These are phyloP conservation scores for Colletotrichum musae DNA, from an alignment of 2,329 filamentous ascomycete species.

Conservation along the genomic window DNA sequence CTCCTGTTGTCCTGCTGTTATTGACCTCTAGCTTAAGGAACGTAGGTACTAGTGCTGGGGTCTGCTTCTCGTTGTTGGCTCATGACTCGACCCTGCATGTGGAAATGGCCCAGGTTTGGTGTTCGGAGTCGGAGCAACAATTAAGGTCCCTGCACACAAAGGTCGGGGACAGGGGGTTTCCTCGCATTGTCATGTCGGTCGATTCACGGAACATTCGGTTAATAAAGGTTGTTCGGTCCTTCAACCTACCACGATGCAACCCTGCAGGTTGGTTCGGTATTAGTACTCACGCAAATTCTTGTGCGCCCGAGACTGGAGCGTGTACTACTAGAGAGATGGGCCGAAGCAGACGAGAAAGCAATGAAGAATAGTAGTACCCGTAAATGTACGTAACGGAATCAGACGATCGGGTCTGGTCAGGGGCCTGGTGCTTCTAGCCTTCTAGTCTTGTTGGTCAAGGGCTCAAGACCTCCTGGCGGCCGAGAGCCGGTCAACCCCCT, in stretches of 20 bases:
- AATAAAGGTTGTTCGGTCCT: not conserved
- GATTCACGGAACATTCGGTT: slow-evolving; percentile 15
- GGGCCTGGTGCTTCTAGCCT: too few species aligned
- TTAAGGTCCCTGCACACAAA: not conserved
- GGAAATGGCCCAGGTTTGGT: not conserved
- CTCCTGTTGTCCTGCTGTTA: not conserved
- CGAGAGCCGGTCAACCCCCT: too few species aligned
- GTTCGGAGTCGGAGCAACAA: not conserved
- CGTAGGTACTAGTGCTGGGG: too few species aligned
- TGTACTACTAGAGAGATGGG: not conserved
- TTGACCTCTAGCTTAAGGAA: not conserved
- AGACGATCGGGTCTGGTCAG: not conserved
- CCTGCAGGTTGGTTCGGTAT: too few species aligned
- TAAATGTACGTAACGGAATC: slow-evolving; percentile 20
- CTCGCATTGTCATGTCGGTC: slow-evolving; percentile 6
- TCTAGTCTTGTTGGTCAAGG: too few species aligned
- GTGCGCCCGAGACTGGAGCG: too few species aligned
- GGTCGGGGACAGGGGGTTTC: not conserved
- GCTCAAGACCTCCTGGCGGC: too few species aligned
- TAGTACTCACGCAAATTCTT: too few species aligned
- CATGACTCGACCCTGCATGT: slow-evolving; percentile 19
- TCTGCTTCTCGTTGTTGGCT: not conserved
- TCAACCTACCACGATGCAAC: not conserved
- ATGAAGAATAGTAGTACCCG: not conserved
- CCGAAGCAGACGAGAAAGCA: not conserved